These are phyloP conservation scores for Ceratocystis huliohia DNA, from an alignment of 2,329 filamentous ascomycete species.

Conservation along the genomic window DNA sequence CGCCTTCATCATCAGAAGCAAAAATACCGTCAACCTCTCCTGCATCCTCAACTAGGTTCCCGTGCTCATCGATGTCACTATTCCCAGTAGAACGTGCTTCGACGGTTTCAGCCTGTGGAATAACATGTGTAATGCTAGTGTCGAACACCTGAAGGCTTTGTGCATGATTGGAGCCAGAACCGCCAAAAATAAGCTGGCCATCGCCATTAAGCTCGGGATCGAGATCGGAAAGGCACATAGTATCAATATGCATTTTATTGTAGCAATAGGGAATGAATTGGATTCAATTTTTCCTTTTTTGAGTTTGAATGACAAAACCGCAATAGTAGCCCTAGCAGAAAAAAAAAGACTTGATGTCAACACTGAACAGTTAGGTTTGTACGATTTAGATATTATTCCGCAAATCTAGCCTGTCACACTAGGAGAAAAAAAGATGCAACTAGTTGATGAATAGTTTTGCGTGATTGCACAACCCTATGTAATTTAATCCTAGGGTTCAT, in stretches of 20 bases:
- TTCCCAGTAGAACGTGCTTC: not conserved
- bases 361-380: not conserved
- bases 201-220: constrained; percentile 10
- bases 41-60: not conserved
- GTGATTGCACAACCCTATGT: constrained; percentile 11
- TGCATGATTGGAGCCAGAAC: not conserved
- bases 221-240: constrained; percentile 9
- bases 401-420: not conserved
- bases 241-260: constrained; percentile 17
- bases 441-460: not conserved
- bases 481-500: not conserved
- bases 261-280: not conserved
- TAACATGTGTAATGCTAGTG: not conserved
- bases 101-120: not conserved
- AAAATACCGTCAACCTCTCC: constrained; percentile 19
- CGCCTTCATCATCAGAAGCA: constrained; percentile 12
- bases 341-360: not conserved
- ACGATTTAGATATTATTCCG: not conserved
- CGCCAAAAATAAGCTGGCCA: constrained; percentile 9
- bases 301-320: not conserved
- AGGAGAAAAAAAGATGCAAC: not conserved
- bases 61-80: not conserved
- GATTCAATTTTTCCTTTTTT: not conserved
- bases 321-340: not conserved
- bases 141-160: not conserved